These are phyloP conservation scores for Gymnopus androsaceus DNA, from an alignment of 1,284 basidiomycete genomes.

Conservation along the genomic window DNA sequence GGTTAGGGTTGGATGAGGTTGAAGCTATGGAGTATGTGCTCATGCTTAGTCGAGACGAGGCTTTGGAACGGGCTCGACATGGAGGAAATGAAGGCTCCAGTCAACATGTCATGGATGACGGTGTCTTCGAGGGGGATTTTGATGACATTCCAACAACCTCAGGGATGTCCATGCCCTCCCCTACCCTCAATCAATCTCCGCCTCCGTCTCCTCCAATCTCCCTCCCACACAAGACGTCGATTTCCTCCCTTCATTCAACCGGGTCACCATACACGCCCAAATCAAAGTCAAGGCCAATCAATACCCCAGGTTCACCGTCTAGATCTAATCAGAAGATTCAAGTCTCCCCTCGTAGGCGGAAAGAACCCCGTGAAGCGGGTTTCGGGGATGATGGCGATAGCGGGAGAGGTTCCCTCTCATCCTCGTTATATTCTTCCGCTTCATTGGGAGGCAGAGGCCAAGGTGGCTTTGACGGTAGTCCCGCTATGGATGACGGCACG, in stretches of 20 bases:
- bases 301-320: constrained; percentile 26
- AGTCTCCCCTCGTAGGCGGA: constrained; percentile 34
- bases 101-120: constrained; percentile 43
- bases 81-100: not conserved
- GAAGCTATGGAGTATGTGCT: constrained; percentile 83
- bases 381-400: constrained; percentile 20
- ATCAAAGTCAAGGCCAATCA: constrained; percentile 12
- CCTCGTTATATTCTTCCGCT: constrained; percentile 1
- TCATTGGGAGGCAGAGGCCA: no score
- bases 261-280: constrained; percentile 5
- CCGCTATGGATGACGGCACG: not conserved
- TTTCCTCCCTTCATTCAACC: not conserved
- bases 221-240: not conserved
- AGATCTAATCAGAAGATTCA: constrained; percentile 44
- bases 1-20: constrained; percentile 73
- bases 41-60: constrained; percentile 86
- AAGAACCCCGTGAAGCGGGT: constrained; percentile 47
- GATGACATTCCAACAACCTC: constrained; percentile 48
- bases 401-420: constrained; percentile 8
- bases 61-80: constrained; percentile 29
- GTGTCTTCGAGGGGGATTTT: constrained; percentile 59
- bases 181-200: constrained; percentile 20
- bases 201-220: not conserved
- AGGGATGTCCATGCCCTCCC: no score
- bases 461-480: not conserved